Evolutionary conservation across 1,139 yeast species (phyloP), one percentile per base, ranked within the genome.

Genomic region (Yamadazyma buinensis): DNA sequence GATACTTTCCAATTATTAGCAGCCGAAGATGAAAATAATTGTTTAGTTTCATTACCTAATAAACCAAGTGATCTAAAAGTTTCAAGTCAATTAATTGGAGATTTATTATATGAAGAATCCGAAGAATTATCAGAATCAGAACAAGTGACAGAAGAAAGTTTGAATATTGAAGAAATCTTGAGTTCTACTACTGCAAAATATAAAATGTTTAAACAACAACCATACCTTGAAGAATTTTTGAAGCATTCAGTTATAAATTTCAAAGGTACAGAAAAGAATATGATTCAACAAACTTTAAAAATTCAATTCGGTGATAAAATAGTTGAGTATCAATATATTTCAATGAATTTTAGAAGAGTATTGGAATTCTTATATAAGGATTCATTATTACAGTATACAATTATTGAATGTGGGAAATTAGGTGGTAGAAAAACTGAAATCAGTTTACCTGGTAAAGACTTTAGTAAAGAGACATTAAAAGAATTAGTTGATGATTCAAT

Each of bases 331-430:
- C 56, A 62, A 34, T 74, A 71, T 45, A 61, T 72, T 35, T 57
- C 64, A 27, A 51, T 67, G 39, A 47, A 60, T 18, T 64, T 63
- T 47, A 55, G 77, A 30, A 60, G 73, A 23, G 75, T 70, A 38
- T 51, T 74, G 29, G 75, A 68, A 37, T 64, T 74, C 35, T 45
- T 49, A 18, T 69, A 52, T 39, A 47, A 45, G 14, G 52, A 47
- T 4, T 55, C 62, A 23, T 48, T 67, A 33, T 55, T 75, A 10
- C 77, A 74, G 44, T 57, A 72, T 35, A 64, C 68, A 37, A 49
- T 66, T n/a, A 61, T 72, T 13, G 82, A 78, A 43, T 80, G 82
- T 2, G 84, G 83, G 1, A 53, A 62, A 11, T 55, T 73, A 28
- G 81, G 81, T 3, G 84, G 83, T 0, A 55, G 76, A 26, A 55